These are phyloP conservation scores for Lactarius pseudohatsudake DNA, from an alignment of 768 basidiomycete genomes.

Conservation along the genomic window DNA sequence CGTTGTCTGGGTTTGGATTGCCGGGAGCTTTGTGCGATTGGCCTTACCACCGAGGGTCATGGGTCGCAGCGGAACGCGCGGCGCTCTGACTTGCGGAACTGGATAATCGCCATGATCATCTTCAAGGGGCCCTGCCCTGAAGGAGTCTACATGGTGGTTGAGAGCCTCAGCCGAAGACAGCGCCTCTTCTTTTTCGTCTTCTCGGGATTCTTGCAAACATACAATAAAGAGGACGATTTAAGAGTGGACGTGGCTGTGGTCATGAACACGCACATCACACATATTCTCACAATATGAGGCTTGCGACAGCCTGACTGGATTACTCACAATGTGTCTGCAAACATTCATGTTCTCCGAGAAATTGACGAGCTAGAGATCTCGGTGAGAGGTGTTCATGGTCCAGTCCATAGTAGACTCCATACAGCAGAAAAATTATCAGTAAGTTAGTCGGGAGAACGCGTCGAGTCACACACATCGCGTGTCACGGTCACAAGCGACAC, in stretches of 20 bases:
- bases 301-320: constrained; percentile 17
- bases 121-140: constrained; percentile 28
- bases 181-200: constrained; percentile 53
- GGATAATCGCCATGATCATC: constrained; percentile 35
- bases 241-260: neutral
- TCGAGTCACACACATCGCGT: neutral
- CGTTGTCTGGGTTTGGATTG: neutral
- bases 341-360: constrained; percentile 58
- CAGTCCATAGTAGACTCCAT: too few species aligned
- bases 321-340: constrained; percentile 72
- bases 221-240: neutral
- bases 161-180: constrained; percentile 46
- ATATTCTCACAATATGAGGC: constrained; percentile 61
- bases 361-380: constrained; percentile 41
- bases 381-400: constrained; percentile 31
- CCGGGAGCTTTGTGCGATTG: neutral
- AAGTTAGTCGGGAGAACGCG: too few species aligned
- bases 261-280: constrained; percentile 65
- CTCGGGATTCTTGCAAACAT: constrained; percentile 81
- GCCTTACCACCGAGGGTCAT: neutral
- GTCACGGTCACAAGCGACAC: neutral
- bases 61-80: neutral
- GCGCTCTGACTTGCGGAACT: constrained; percentile 9
- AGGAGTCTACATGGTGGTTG: constrained; percentile 25
- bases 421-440: constrained; percentile 64